A percentile compares a stretch with the other conserved stretches of the same genome.
Evolutionary conservation across 2,329 filamentous ascomycete species (phyloP).

Genomic region (Neofusicoccum kwambonambiense): DNA sequence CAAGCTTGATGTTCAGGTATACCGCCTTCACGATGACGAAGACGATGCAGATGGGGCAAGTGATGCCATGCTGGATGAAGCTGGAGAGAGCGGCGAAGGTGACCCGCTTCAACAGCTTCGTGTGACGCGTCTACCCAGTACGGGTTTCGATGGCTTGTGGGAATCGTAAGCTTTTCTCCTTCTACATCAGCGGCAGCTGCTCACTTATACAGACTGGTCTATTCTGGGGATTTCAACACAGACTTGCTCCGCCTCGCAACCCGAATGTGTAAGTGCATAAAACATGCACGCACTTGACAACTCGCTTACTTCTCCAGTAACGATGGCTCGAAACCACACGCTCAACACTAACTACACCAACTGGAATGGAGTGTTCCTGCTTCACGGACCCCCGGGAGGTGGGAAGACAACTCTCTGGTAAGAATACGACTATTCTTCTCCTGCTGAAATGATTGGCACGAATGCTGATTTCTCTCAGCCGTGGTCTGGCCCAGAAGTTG

Average conservation of each 20-base stretch:
- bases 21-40: constrained; percentile 34
- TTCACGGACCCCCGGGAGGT: constrained; percentile 45
- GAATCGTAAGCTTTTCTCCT: constrained; percentile 35
- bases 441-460: too few relatives aligned
- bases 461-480: constrained; percentile 24
- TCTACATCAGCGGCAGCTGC: not conserved
- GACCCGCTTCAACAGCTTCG: constrained; percentile 29
- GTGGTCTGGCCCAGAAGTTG: constrained; percentile 52
- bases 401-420: constrained; percentile 46
- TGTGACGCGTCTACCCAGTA: constrained; percentile 38
- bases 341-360: constrained; percentile 40
- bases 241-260: constrained; percentile 41
- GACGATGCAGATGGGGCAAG: constrained; percentile 23
- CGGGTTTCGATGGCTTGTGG: constrained; percentile 44
- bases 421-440: not conserved
- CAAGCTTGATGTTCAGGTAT: constrained; percentile 44
- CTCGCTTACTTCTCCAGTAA: constrained; percentile 22
- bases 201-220: constrained; percentile 36
- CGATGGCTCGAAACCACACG: constrained; percentile 33
- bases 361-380: constrained; percentile 46
- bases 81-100: constrained; percentile 28
- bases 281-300: not conserved
- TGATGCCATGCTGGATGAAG: not conserved
- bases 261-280: constrained; percentile 34
- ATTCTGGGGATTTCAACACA: constrained; percentile 43